Evolutionary conservation across 192 early-diverging fungal genomes (phyloP).

Genomic region (Umbelopsis sp.): DNA sequence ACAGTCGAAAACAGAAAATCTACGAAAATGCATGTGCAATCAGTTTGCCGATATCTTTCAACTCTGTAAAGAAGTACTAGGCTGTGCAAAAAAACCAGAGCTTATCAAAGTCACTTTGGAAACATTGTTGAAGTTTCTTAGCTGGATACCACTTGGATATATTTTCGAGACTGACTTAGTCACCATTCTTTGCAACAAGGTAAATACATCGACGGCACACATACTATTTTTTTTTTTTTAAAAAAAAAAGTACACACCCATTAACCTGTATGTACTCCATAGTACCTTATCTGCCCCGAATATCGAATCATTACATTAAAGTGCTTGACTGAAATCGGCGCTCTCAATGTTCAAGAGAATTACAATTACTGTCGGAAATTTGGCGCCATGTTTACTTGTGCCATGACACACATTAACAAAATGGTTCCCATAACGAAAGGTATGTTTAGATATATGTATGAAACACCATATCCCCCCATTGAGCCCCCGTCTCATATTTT

Average conservation of each 20-base stretch:
- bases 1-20: conserved; percentile 86
- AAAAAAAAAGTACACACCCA: no score
- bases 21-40: conserved; percentile 93
- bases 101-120: conserved; percentile 92
- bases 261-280: background rate
- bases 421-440: conserved; percentile 71
- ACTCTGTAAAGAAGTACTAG: conserved; percentile 92
- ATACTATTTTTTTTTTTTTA: background rate
- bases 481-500: no score
- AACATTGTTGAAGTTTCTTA: conserved; percentile 91
- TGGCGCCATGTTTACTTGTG: conserved; percentile 79
- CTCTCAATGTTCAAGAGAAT: conserved; percentile 72
- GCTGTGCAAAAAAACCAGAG: conserved; percentile 86
- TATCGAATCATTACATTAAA: conserved; percentile 94
- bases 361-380: conserved; percentile 86
- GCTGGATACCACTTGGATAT: conserved; percentile 99
- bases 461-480: no score
- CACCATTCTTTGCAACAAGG: conserved; percentile 75
- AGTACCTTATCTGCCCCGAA: conserved; percentile 79
- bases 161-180: conserved; percentile 98
- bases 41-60: conserved; percentile 95
- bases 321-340: conserved; percentile 97
- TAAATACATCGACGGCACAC: conserved; percentile 35
- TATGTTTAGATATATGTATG: conserved; percentile 30
- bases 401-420: conserved; percentile 69